These are phyloP conservation scores for Cystobasidium tubakii DNA, from an alignment of 768 basidiomycete genomes.

Conservation along the genomic window DNA sequence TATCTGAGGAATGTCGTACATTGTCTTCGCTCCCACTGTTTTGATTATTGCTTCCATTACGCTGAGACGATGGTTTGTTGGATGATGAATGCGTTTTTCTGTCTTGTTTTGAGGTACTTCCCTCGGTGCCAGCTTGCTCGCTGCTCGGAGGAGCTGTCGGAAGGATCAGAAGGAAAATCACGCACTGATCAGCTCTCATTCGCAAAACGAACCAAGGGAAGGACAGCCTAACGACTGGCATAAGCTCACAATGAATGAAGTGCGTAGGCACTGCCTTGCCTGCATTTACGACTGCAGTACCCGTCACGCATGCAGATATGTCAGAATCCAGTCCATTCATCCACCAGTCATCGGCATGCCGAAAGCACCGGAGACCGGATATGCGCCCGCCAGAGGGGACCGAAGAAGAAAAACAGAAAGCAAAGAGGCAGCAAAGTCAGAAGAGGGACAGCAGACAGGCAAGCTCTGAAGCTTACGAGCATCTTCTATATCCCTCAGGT, in stretches of 20 bases:
- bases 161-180: no score
- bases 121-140: no score
- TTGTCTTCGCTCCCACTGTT: not conserved
- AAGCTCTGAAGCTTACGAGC: conserved; percentile 42
- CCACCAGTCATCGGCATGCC: no score
- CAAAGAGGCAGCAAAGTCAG: not conserved
- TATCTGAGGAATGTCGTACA: not conserved
- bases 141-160: no score
- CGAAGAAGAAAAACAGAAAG: not conserved
- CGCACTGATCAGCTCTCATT: no score
- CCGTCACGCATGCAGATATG: not conserved
- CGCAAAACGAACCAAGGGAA: no score
- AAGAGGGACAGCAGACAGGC: not conserved
- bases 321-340: no score
- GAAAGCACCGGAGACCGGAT: not conserved
- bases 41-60: no score
- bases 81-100: no score
- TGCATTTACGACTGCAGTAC: conserved; percentile 29
- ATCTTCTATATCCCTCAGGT: conserved; percentile 87
- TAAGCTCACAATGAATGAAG: conserved; percentile 24
- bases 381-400: not conserved
- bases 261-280: conserved; percentile 24
- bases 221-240: not conserved
- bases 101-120: no score
- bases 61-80: no score